Percentiles rank a stretch among this genome's conserved stretches.
These are phyloP conservation scores for Apiotrichum gamsii DNA, from an alignment of 1,284 basidiomycete genomes.

Conservation along the genomic window DNA sequence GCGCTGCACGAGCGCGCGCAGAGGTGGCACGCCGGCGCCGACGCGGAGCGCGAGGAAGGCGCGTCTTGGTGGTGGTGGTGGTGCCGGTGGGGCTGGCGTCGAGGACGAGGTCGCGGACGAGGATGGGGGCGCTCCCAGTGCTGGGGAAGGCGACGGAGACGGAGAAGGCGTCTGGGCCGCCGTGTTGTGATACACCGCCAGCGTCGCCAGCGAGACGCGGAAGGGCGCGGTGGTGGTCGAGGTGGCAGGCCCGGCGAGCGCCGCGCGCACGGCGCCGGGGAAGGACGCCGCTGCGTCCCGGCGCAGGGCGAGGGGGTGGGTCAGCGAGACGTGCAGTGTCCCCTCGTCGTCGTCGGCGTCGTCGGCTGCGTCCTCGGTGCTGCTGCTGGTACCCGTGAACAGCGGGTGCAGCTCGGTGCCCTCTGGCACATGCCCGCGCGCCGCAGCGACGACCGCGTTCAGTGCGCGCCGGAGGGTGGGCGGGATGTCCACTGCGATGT, in stretches of 20 bases:
- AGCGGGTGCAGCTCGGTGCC: constrained; percentile 19
- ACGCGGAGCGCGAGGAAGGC: constrained; percentile 43
- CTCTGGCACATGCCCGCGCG: constrained; percentile 8
- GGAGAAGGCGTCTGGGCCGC: too few relatives aligned
- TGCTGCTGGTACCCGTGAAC: constrained; percentile 2
- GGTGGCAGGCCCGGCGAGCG: not conserved
- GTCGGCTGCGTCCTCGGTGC: not conserved
- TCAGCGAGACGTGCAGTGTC: constrained; percentile 42
- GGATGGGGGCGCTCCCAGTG: too few relatives aligned
- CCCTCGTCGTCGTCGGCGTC: not conserved
- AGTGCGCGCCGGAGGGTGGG: constrained; percentile 2
- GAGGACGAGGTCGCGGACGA: too few relatives aligned
- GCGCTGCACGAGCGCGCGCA: constrained; percentile 24
- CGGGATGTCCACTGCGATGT: too few relatives aligned
- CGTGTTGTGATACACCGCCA: constrained; percentile 32
- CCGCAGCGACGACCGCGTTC: constrained; percentile 11
- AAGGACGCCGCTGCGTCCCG: constrained; percentile 3
- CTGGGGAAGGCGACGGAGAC: too few relatives aligned
- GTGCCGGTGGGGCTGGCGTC: too few relatives aligned
- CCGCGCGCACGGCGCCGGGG: not conserved
- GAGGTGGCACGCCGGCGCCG: constrained; percentile 34
- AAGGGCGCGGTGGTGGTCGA: constrained; percentile 7
- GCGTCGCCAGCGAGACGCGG: constrained; percentile 22
- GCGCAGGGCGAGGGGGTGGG: constrained; percentile 42
- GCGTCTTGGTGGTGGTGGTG: too few relatives aligned